Evolutionary conservation across 805 yeast species (phyloP).

Genomic region (Wickerhamiella sergipiensis): DNA sequence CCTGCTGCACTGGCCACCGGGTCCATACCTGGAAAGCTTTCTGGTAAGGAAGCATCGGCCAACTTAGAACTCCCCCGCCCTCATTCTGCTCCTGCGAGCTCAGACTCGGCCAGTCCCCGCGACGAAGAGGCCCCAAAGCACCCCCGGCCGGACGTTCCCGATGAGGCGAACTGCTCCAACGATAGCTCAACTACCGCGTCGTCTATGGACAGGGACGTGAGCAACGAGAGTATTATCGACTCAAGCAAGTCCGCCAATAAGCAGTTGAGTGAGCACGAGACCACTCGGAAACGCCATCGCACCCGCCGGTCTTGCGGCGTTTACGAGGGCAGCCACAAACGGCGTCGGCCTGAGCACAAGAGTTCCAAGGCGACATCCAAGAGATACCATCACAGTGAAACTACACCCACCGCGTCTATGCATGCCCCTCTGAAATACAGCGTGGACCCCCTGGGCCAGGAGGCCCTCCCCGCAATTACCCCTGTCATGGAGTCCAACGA

Average conservation of each 20-base stretch:
- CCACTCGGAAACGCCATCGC: neutral
- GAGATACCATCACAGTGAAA: no score
- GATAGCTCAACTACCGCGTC: neutral
- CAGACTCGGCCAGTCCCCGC: no score
- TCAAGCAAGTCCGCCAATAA: neutral
- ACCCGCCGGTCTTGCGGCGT: neutral
- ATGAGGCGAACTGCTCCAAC: neutral
- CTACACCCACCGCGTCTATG: no score
- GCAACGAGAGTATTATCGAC: neutral
- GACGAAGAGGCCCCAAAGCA: neutral
- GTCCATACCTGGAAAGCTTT: neutral
- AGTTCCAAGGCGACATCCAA: neutral
- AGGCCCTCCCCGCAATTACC: neutral
- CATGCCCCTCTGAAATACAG: neutral
- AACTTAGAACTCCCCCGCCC: neutral
- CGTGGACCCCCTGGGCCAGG: neutral
- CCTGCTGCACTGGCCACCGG: neutral
- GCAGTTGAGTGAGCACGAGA: neutral
- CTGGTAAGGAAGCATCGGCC: neutral
- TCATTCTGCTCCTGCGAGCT: neutral
- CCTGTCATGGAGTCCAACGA: neutral
- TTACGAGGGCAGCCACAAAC: neutral
- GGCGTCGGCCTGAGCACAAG: neutral
- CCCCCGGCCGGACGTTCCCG: neutral
- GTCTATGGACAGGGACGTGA: neutral